A percentile compares a stretch with the other conserved stretches of the same genome.
Evolutionary conservation across 768 basidiomycete genomes (phyloP).

Genomic region (Lentinula sp.): DNA sequence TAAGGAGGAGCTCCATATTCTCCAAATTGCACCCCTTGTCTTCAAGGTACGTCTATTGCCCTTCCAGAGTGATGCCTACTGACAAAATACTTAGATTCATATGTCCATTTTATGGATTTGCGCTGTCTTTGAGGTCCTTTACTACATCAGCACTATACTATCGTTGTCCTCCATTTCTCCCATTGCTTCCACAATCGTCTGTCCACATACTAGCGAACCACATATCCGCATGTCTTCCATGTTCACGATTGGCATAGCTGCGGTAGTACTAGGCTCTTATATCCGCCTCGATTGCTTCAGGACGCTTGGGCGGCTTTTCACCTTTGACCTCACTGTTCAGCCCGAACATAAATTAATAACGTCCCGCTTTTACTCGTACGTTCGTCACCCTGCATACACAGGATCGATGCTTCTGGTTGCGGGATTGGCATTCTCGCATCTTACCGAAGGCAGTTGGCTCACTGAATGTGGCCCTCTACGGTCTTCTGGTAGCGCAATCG

Average conservation of each 20-base stretch:
- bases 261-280: conserved; percentile 35
- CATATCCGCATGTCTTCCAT: conserved; percentile 29
- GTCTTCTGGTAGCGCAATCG: conserved; percentile 14
- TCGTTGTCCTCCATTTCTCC: conserved; percentile 26
- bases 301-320: conserved; percentile 48
- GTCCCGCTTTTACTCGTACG: conserved; percentile 41
- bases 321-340: conserved; percentile 52
- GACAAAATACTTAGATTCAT: conserved; percentile 31
- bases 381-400: conserved; percentile 51
- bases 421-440: conserved; percentile 39
- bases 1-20: conserved; percentile 41
- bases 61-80: not conserved
- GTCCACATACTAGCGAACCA: conserved; percentile 18
- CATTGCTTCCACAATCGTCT: conserved; percentile 25
- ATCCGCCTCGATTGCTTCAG: conserved; percentile 50
- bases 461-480: conserved; percentile 26
- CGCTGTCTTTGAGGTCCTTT: conserved; percentile 44
- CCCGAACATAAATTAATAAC: conserved; percentile 47
- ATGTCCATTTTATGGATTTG: conserved; percentile 43
- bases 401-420: conserved; percentile 45
- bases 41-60: conserved; percentile 36
- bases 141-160: conserved; percentile 25
- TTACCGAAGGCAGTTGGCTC: conserved; percentile 41
- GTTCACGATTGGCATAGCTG: conserved; percentile 39
- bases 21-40: conserved; percentile 50